Evolutionary conservation across 2,329 filamentous ascomycete genomes (phyloP), one percentile per base, ranked within the genome.

Genomic region (Xylaria digitata): DNA sequence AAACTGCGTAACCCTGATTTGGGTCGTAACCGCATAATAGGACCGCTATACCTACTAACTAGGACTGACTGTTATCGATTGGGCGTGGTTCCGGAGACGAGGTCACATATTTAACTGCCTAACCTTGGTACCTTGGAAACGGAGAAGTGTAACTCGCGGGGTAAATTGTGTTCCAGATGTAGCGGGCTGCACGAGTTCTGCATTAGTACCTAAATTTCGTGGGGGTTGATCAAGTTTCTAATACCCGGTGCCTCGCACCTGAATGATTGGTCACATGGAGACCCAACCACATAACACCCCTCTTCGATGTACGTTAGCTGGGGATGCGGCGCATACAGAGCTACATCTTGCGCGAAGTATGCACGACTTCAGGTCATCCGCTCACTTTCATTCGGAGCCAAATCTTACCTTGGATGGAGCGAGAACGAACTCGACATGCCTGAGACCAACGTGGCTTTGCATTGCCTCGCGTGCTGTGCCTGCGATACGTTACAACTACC

Each of bases 121-220:
- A 58, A 58, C 54, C 46, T 26, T 2, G 26, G 26, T 57, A 58
- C 63, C 58, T 46, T 58, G 42, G 53, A 30, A 54, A 37, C 53
- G 59, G 64, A 48, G 49, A 43, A 54, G 23, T 55, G 43, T 17
- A 63, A 26, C 15, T 56, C 65, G 65, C 65, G 60, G 65, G 65
- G 60, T 63, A 66, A 63, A 37, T 32, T 49, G 17, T 15, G 42
- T 46, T 45, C 21, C 26, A 42, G 32, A 37, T 21, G 42, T 30
- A 32, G n/a, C 43, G 15, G 45, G 13, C 61, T 37, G 61, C 30
- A 46, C 13, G 42, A 52, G 34, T 49, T 32, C 60, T 64, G 65
- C 61, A 64, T 60, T 43, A 53, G 43, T 55, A 58, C 53, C 54
- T 60, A 53, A 64, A 56, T 43, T 37, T 37, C 52, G 49, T 43